Percentiles rank a stretch among this genome's conserved stretches.
These are phyloP conservation scores for Arabidopsis arenosa DNA, from an alignment of 345 rosid genomes.

Conservation along the genomic window DNA sequence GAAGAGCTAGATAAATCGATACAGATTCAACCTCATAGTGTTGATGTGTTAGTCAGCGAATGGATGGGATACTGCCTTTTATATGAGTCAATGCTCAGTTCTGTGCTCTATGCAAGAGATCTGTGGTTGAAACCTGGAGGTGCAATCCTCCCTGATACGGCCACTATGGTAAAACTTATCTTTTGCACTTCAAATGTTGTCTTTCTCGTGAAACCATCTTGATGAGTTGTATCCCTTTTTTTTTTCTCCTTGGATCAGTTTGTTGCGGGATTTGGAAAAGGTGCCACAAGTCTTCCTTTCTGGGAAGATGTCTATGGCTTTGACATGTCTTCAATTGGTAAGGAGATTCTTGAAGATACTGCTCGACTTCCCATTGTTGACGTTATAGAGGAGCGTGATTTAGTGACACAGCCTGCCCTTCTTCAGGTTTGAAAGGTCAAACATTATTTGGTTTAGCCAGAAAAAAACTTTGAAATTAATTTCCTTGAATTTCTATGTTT, in stretches of 20 bases:
- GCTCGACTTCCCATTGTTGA: slow-evolving; percentile 75
- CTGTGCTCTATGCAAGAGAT: slow-evolving; percentile 94
- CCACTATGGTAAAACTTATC: slow-evolving; percentile 65
- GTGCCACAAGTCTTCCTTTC: slow-evolving; percentile 85
- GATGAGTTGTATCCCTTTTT: slow-evolving; percentile 22
- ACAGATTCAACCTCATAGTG: slow-evolving; percentile 68
- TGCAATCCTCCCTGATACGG: slow-evolving; percentile 95
- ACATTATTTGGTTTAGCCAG: background rate
- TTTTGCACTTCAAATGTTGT: background rate
- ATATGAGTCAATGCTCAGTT: slow-evolving; percentile 91
- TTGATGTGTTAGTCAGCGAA: slow-evolving; percentile 87
- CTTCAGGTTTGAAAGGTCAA: slow-evolving; percentile 57
- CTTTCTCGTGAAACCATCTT: slow-evolving; percentile 1
- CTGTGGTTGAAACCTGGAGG: slow-evolving; percentile 98
- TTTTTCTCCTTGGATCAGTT: slow-evolving; percentile 49
- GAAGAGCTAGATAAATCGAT: slow-evolving; percentile 69
- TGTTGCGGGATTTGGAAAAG: slow-evolving; percentile 93
- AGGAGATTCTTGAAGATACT: slow-evolving; percentile 75
- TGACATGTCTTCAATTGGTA: slow-evolving; percentile 85
- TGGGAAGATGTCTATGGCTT: slow-evolving; percentile 95
- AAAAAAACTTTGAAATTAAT: background rate
- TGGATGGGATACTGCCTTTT: slow-evolving; percentile 99
- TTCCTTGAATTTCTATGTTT: slow-evolving; percentile 20
- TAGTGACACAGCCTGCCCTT: slow-evolving; percentile 66
- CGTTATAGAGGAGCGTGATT: slow-evolving; percentile 59